phyloP scores from a whole-genome alignment of 2,329 filamentous ascomycete species.

The Clarireedia paspali region DNA sequence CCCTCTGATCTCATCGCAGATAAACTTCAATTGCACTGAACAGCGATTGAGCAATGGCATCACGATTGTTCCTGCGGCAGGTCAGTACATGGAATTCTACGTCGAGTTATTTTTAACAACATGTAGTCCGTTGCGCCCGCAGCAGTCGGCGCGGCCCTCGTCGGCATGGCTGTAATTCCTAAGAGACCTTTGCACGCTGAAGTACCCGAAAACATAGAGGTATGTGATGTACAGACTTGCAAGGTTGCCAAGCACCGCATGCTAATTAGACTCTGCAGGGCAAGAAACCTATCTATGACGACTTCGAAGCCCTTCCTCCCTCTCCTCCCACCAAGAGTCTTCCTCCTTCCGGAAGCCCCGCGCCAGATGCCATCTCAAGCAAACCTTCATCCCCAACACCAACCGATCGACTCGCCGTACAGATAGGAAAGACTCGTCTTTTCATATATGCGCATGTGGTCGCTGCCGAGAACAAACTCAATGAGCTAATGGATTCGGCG shows the following conservation, averaged over 20 bases:
- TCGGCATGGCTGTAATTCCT: slow-evolving; percentile 39
- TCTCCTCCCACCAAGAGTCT: slow-evolving; percentile 22
- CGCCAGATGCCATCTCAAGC: slow-evolving; percentile 16
- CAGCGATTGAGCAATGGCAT: slow-evolving; percentile 39
- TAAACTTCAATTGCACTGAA: slow-evolving; percentile 3
- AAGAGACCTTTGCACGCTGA: slow-evolving; percentile 41
- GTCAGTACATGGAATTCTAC: slow-evolving; percentile 29
- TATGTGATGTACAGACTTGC: slow-evolving; percentile 9
- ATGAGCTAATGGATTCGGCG: slow-evolving; percentile 69
- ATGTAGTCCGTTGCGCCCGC: slow-evolving; percentile 41
- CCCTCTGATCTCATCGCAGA: neutral
- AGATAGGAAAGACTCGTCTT: slow-evolving; percentile 74
- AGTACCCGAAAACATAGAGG: slow-evolving; percentile 26
- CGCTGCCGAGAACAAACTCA: slow-evolving; percentile 72
- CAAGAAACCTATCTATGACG: slow-evolving; percentile 77
- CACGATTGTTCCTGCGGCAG: slow-evolving; percentile 44
- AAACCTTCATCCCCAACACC: slow-evolving; percentile 55
- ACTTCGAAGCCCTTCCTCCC: slow-evolving; percentile 40
- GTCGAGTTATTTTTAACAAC: slow-evolving; percentile 16
- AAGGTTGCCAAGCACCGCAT: neutral
- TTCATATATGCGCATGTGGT: slow-evolving; percentile 71
- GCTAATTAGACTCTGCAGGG: slow-evolving; percentile 20
- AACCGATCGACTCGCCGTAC: slow-evolving; percentile 78
- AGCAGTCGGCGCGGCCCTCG: slow-evolving; percentile 33
- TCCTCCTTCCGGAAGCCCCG: slow-evolving; percentile 14